Evolutionary conservation across 345 rosid species (phyloP).

Genomic region (Murraya koenigii): DNA sequence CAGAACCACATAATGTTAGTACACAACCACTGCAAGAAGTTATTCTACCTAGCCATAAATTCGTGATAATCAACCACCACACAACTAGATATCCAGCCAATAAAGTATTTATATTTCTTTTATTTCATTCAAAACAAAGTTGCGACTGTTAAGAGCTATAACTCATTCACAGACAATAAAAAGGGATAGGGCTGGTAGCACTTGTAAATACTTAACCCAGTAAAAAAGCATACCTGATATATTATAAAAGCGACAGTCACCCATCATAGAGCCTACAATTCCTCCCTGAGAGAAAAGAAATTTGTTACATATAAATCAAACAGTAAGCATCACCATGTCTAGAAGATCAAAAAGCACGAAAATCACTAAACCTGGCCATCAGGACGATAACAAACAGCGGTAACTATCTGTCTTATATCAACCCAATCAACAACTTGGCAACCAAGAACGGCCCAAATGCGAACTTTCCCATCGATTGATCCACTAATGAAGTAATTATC

Average conservation of each 20-base stretch:
- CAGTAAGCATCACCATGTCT: not conserved
- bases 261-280: constrained; percentile 51
- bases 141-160: not conserved
- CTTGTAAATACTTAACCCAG: not conserved
- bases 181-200: not conserved
- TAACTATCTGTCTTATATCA: constrained; percentile 62
- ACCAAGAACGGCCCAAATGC: constrained; percentile 65
- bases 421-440: constrained; percentile 85
- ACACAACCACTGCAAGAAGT: not conserved
- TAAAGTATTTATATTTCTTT: not conserved
- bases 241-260: constrained; percentile 59
- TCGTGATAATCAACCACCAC: not conserved
- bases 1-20: not conserved
- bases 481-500: constrained; percentile 76
- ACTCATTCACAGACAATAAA: not conserved
- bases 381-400: constrained; percentile 83
- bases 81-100: not conserved
- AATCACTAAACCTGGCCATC: constrained; percentile 65
- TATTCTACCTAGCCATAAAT: not conserved
- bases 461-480: constrained; percentile 84
- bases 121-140: not conserved
- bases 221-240: constrained; percentile 38
- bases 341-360: constrained; percentile 11
- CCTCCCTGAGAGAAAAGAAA: constrained; percentile 33
- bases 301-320: not conserved